phyloP scores from a whole-genome alignment of 805 yeast species.

The Monosporozyma aerobia region DNA sequence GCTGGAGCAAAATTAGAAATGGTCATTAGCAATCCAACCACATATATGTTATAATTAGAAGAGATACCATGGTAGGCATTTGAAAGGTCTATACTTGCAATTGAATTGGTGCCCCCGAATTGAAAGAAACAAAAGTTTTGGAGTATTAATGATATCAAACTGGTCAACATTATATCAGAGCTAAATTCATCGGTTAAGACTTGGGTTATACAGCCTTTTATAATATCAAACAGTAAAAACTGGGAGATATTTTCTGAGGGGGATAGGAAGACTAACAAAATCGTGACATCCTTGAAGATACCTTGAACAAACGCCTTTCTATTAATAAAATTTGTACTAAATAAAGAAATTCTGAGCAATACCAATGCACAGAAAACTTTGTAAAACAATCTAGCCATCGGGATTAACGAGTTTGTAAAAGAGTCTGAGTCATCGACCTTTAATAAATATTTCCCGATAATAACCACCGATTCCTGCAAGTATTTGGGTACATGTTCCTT shows the following conservation, averaged over 20 bases:
- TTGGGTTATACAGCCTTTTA: conserved; percentile 8
- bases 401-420: conserved; percentile 27
- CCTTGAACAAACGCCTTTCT: conserved; percentile 6
- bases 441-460: conserved; percentile 6
- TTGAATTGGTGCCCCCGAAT: conserved; percentile 83
- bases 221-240: conserved; percentile 33
- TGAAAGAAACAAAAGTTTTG: conserved; percentile 79
- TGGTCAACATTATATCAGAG: conserved; percentile 6
- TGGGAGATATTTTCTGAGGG: conserved; percentile 42
- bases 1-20: conserved; percentile 81
- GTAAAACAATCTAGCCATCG: conserved; percentile 31
- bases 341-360: conserved; percentile 18
- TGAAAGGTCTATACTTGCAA: conserved; percentile 82
- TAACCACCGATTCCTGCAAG: conserved; percentile 16
- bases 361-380: conserved; percentile 9
- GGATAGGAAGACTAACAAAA: conserved; percentile 42
- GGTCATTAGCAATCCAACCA: conserved; percentile 73
- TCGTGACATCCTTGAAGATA: conserved; percentile 23
- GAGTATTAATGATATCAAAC: conserved; percentile 35
- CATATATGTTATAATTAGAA: conserved; percentile 49
- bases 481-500: conserved; percentile 45
- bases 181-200: conserved; percentile 6
- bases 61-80: conserved; percentile 87
- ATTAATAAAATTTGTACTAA: conserved; percentile 26
- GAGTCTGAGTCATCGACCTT: conserved; percentile 15